Conservation (phyloP, 1,284 basidiomycete species). For the Pseudozyma tsukubaensis region DNA sequence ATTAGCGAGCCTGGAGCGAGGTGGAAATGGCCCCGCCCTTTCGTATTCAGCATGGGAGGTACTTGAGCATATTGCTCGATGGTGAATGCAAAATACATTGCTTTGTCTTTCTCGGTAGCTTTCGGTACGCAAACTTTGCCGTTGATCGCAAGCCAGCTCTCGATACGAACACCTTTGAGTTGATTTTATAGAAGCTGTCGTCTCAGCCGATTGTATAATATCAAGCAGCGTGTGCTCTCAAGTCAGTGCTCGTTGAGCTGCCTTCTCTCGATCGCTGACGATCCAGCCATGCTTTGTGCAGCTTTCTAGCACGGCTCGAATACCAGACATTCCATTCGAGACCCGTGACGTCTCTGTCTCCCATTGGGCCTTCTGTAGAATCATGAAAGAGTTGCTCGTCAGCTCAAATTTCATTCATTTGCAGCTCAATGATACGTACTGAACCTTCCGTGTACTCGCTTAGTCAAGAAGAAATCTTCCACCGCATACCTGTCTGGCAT, state of each 20-base stretch:
- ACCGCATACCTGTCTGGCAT: not conserved
- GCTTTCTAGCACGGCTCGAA: not conserved
- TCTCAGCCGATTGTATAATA: not conserved
- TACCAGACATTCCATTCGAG: conserved; percentile 1
- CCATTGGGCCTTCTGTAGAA: not conserved
- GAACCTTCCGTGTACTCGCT: not conserved
- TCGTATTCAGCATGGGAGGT: too few species aligned
- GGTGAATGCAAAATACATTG: too few species aligned
- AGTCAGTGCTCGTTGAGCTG: not conserved
- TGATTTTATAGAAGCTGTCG: not conserved
- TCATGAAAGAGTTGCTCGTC: too few species aligned
- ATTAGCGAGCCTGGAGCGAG: too few species aligned
- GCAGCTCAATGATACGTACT: not conserved
- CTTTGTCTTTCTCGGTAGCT: too few species aligned
- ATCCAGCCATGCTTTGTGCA: not conserved
- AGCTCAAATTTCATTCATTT: too few species aligned
- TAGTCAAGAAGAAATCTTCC: not conserved
- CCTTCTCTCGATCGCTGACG: not conserved
- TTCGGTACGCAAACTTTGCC: too few species aligned
- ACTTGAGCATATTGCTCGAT: too few species aligned
- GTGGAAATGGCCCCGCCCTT: too few species aligned
- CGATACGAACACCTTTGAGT: too few species aligned
- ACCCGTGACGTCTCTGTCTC: not conserved
- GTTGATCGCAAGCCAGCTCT: too few species aligned
- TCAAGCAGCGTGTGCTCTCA: not conserved